Evolutionary conservation across 768 basidiomycete genomes (phyloP), one percentile per base, ranked within the genome.

Genomic region (Lactarius trivialis): DNA sequence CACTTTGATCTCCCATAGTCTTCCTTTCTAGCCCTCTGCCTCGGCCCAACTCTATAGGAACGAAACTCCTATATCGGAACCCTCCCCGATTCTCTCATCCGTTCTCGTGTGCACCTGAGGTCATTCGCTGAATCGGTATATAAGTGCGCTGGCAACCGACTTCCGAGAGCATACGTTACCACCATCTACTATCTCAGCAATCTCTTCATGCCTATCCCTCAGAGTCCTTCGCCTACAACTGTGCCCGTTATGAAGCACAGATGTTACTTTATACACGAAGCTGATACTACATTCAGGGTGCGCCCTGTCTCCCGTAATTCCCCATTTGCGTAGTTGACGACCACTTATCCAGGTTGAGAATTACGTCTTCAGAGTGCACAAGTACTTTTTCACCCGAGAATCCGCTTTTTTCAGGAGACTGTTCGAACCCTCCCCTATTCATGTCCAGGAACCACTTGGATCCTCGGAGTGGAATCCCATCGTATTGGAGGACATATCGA

Each of bases 401-500:
- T 67, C 66, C 0, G 14, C 64, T 0, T 37, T 57, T 30, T 67
- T 67, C 50, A 24, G 59, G 32, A 36, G 39, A 1, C 53, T 39
- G 0, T 30, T 67, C 2, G 33, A 9, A 4, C 28, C 26, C 3
- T 12, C 51, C 0, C 7, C n/a, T 9, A 21, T 12, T 65, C 67
- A 7, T n/a, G 72, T 68, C 4, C 70, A 70, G 63, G 52, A 64
- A 11, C 57, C 66, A 17, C 71, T 67, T 58, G 73, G 71, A n/a
- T 70, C 69, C 7, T 70, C 71, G 7, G 73, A 74, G 39, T 45
- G 64, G n/a, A 68, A 72, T 55, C 70, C 73, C 1, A 68, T 71
- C 58, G 60, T 70, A 4, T 67, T 75, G 7, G 67, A 71, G 1
- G 72, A 71, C 32, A 65, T 72, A 5, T 58, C 58, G 0, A 66